Evolutionary conservation across 2,329 filamentous ascomycete genomes (phyloP).

Genomic region (Cercospora sp.): DNA sequence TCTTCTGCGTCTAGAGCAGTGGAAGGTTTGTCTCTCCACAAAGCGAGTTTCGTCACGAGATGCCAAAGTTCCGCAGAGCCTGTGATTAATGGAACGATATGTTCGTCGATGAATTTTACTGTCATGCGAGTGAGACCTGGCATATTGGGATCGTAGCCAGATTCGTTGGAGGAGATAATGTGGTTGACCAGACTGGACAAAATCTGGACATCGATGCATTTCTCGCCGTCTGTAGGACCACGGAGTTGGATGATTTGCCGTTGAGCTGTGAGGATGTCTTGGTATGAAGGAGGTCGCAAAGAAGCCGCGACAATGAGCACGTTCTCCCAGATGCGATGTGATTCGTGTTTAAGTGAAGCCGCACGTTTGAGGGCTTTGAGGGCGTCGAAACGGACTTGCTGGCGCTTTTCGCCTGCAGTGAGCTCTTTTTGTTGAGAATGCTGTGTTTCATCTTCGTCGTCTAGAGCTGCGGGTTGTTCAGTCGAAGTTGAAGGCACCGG

Average conservation of each 20-base stretch:
- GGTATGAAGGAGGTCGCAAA: slow-evolving; percentile 70
- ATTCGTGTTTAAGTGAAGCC: slow-evolving; percentile 77
- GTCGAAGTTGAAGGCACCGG: neutral
- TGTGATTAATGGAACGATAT: slow-evolving; percentile 81
- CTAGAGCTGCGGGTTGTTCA: slow-evolving; percentile 22
- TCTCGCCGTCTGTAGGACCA: slow-evolving; percentile 65
- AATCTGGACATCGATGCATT: slow-evolving; percentile 72
- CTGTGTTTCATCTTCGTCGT: slow-evolving; percentile 38
- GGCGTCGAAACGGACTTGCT: slow-evolving; percentile 68
- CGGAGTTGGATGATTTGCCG: slow-evolving; percentile 74
- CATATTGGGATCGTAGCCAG: slow-evolving; percentile 45
- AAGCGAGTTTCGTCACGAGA: slow-evolving; percentile 67
- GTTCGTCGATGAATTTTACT: slow-evolving; percentile 70
- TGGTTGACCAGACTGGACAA: slow-evolving; percentile 72
- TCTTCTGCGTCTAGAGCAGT: slow-evolving; percentile 81
- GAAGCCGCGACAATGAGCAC: slow-evolving; percentile 83
- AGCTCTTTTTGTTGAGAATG: slow-evolving; percentile 14
- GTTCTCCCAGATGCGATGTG: slow-evolving; percentile 96
- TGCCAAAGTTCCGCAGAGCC: slow-evolving; percentile 74
- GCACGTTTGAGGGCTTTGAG: slow-evolving; percentile 85
- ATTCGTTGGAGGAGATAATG: slow-evolving; percentile 55
- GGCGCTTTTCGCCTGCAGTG: slow-evolving; percentile 42
- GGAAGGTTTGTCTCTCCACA: slow-evolving; percentile 69
- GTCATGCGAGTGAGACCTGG: slow-evolving; percentile 61
- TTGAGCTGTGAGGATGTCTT: slow-evolving; percentile 74